Evolutionary conservation across 495 filamentous ascomycete species (phyloP).

Genomic region (Parachaetomium inaequale): DNA sequence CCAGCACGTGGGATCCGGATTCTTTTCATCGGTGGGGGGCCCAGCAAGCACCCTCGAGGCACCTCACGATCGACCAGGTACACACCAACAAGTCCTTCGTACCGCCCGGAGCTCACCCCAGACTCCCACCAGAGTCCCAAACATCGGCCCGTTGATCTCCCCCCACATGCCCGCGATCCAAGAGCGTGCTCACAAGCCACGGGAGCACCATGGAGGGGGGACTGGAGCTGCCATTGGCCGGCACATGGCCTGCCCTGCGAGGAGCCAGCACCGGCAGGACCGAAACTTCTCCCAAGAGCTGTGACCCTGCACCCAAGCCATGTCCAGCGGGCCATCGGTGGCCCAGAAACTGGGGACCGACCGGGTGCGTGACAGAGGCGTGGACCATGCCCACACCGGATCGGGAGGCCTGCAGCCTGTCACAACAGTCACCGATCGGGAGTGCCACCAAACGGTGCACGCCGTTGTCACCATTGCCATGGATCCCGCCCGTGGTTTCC

Average conservation of each 20-base stretch:
- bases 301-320: neutral
- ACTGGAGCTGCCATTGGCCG: conserved; percentile 6
- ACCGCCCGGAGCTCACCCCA: neutral
- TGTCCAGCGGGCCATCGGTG: neutral
- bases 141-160: neutral
- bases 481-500: neutral
- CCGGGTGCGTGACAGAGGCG: neutral
- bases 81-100: neutral
- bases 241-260: neutral
- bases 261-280: neutral
- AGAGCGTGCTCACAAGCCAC: neutral
- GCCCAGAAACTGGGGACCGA: neutral
- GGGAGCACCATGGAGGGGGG: neutral
- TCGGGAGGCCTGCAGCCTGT: neutral
- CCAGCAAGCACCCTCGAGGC: neutral
- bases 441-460: conserved; percentile 2
- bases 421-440: conserved; percentile 11
- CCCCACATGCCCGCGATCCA: conserved; percentile 4
- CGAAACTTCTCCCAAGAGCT: neutral
- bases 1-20: conserved; percentile 7
- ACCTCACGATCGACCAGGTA: conserved; percentile 2
- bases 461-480: neutral
- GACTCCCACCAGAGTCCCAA: neutral
- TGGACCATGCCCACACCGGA: neutral
- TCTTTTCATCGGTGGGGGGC: neutral